Evolutionary conservation across 106 monocot species (phyloP).

Genomic region (Apostasia shenzhenica): DNA sequence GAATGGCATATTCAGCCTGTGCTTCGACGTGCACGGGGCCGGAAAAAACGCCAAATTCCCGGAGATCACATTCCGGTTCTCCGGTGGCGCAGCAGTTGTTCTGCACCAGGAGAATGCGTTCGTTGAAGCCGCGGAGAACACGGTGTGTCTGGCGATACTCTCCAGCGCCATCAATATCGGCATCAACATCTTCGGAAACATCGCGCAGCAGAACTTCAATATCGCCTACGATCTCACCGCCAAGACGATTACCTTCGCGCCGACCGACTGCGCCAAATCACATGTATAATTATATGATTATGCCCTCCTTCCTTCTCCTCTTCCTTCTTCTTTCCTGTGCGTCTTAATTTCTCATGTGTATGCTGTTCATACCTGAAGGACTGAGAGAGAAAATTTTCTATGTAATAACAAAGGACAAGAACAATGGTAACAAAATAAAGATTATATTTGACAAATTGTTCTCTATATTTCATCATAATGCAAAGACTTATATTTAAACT

Average conservation of each 20-base stretch:
- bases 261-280: constrained; percentile 9
- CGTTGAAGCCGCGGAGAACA: neutral
- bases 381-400: no score
- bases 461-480: no score
- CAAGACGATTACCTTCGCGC: constrained; percentile 17
- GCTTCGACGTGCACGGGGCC: constrained; percentile 13
- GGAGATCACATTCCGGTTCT: constrained; percentile 18
- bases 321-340: no score
- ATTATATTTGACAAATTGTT: no score
- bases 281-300: no score
- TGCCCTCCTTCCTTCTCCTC: no score
- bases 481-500: no score
- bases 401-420: no score
- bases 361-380: no score
- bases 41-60: constrained; percentile 4
- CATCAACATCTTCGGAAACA: constrained; percentile 23
- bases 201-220: constrained; percentile 48
- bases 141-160: constrained; percentile 21
- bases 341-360: no score
- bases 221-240: constrained; percentile 35
- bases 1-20: constrained; percentile 4
- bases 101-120: constrained; percentile 19
- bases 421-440: no score
- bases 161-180: neutral
- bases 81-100: constrained; percentile 14